phyloP scores from a whole-genome alignment of 73 alveolate species.

The Blepharisma stoltei region DNA sequence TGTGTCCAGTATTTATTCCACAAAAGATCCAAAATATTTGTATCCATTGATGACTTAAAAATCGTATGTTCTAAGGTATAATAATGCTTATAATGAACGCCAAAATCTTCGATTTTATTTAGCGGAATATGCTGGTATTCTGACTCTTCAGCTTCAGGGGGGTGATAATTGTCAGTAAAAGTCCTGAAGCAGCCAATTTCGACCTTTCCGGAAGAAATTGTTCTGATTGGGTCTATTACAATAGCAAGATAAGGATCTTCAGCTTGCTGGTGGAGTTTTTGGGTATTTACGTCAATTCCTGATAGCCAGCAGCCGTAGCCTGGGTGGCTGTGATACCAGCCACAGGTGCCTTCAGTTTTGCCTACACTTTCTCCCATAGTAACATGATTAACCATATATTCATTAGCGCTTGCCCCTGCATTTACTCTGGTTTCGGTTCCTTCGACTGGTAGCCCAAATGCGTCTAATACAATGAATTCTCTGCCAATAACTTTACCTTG shows the following conservation, averaged over 20 bases:
- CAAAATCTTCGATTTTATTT: constrained; percentile 92
- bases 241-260: constrained; percentile 92
- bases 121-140: constrained; percentile 71
- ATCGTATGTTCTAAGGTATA: constrained; percentile 70
- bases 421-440: constrained; percentile 91
- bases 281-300: constrained; percentile 94
- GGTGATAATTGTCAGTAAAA: constrained; percentile 78
- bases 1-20: constrained; percentile 94
- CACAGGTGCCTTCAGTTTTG: constrained; percentile 78
- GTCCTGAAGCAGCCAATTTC: constrained; percentile 94
- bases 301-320: constrained; percentile 99
- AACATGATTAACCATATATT: constrained; percentile 60
- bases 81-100: constrained; percentile 86
- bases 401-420: constrained; percentile 90
- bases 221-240: constrained; percentile 92
- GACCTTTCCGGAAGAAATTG: constrained; percentile 82
- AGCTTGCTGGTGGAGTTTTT: constrained; percentile 77
- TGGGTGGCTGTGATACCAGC: constrained; percentile 98
- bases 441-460: constrained; percentile 93
- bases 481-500: constrained; percentile 87
- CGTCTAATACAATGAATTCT: constrained; percentile 89
- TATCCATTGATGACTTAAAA: constrained; percentile 81
- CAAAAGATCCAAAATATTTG: constrained; percentile 66
- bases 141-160: constrained; percentile 47
- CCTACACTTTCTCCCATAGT: constrained; percentile 81